Conservation (phyloP, 306 rosid species). For the Glycyrrhiza uralensis region DNA sequence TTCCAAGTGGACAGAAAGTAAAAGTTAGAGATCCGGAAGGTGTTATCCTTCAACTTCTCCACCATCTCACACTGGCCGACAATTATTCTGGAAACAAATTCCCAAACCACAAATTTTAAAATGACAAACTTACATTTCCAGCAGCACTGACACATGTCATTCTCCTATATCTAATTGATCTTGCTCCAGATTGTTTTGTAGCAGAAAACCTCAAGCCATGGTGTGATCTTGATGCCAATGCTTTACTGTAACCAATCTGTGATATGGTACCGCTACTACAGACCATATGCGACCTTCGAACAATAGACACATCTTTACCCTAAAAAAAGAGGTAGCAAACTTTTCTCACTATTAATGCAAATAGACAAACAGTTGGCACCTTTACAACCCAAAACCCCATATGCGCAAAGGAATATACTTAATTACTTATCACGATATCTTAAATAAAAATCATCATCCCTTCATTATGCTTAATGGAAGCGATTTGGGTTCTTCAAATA, state of each 20-base stretch:
- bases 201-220: conserved; percentile 32
- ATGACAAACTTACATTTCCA: conserved; percentile 41
- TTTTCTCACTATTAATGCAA: background rate
- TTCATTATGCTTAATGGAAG: too few species aligned
- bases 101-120: background rate
- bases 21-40: background rate
- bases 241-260: conserved; percentile 21
- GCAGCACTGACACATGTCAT: conserved; percentile 45
- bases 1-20: background rate
- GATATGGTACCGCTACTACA: conserved; percentile 1
- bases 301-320: conserved; percentile 28
- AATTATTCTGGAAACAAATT: background rate
- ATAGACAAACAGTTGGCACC: background rate
- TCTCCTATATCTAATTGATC: conserved; percentile 32
- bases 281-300: conserved; percentile 23
- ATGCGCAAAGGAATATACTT: background rate
- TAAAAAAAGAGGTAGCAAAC: conserved; percentile 19
- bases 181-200: conserved; percentile 23
- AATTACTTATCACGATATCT: background rate
- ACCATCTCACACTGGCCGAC: background rate
- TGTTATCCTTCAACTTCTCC: background rate
- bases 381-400: background rate
- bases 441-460: background rate
- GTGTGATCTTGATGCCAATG: conserved; percentile 35
- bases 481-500: conserved; percentile 1